Evolutionary conservation across 768 basidiomycete species (phyloP), one percentile per base, ranked within the genome.

Genomic region (Boletus rufocinnamomeus): DNA sequence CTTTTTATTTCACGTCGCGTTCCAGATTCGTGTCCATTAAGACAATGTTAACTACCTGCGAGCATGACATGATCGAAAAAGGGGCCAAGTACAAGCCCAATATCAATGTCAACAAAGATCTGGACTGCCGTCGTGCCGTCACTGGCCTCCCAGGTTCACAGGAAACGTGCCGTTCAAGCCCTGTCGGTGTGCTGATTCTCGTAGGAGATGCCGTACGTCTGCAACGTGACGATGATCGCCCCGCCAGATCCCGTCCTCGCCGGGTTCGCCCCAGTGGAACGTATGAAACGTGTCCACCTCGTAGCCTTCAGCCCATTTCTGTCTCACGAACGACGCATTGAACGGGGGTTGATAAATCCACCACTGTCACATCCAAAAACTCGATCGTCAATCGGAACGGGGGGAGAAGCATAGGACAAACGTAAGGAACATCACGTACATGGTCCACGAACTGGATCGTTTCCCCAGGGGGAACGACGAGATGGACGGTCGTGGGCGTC

Each of bases 241-340:
- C 53, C 56, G 65, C 77, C 79, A 80, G 30, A 63, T 50, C 3
- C 74, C 75, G 30, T 76, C 69, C 4, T 50, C 65, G 5, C 60
- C 70, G 7, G 55, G 71, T 50, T 80, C 79, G 11, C 77, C 79
- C 80, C 81, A 82, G 60, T 80, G 78, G 57, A 80, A 82, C 0
- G 78, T 74, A 58, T 82, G 81, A 63, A 82, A 81, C 10, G 81
- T 78, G 57, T 81, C 82, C 19, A 82, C 81, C 54, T 81, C 81
- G 54, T 68, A 74, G 2, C 80, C 80, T 54, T 76, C 67, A 0
- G 61, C 65, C 82, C 82, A 82, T 53, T 78, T 74, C 46, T 76
- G 67, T 17, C 80, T 73, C 55, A 82, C 81, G 60, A 78, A 82
- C 25, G 70, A 69, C 16, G 78, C 72, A 54, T 81, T 75, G 53